Evolutionary conservation across 1,284 basidiomycete genomes (phyloP).

Genomic region (Anthracocystis walkeri): DNA sequence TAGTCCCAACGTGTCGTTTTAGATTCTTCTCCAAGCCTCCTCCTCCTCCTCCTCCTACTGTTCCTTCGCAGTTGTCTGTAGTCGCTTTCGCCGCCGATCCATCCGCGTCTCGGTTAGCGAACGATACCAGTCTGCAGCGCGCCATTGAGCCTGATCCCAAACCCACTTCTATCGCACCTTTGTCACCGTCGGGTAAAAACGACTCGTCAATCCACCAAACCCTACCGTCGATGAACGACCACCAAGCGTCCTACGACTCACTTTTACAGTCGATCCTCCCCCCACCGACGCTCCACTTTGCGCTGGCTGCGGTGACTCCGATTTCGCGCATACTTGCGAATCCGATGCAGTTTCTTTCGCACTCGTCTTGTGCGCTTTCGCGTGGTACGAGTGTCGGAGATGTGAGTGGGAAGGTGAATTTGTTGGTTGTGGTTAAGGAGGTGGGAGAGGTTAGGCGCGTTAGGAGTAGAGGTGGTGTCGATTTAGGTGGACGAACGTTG

Average conservation of each 20-base stretch:
- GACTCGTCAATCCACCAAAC: neutral
- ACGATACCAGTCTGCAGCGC: neutral
- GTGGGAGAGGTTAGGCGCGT: conserved; percentile 21
- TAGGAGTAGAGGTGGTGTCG: too few species aligned
- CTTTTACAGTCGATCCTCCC: conserved; percentile 35
- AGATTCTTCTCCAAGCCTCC: conserved; percentile 23
- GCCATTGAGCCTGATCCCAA: neutral
- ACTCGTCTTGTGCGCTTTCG: neutral
- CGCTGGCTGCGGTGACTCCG: conserved; percentile 18
- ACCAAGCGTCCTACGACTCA: conserved; percentile 3
- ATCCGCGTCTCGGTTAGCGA: neutral
- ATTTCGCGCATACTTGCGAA: conserved; percentile 24
- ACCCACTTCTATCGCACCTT: neutral
- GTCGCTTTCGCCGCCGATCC: neutral
- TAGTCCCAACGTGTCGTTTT: conserved; percentile 21
- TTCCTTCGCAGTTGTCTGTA: neutral
- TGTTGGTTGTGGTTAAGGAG: conserved; percentile 37
- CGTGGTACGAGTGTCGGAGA: neutral
- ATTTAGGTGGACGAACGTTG: too few species aligned
- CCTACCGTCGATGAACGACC: conserved; percentile 23
- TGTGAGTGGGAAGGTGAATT: conserved; percentile 10
- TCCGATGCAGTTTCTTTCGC: conserved; percentile 17
- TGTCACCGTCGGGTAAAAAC: neutral
- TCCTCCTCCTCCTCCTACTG: neutral
- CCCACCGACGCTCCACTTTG: conserved; percentile 37